A percentile compares a stretch with the other conserved stretches of the same genome.
Evolutionary conservation across 192 early-diverging fungal genomes (phyloP).

Genomic region (Chytriomyces confervae): DNA sequence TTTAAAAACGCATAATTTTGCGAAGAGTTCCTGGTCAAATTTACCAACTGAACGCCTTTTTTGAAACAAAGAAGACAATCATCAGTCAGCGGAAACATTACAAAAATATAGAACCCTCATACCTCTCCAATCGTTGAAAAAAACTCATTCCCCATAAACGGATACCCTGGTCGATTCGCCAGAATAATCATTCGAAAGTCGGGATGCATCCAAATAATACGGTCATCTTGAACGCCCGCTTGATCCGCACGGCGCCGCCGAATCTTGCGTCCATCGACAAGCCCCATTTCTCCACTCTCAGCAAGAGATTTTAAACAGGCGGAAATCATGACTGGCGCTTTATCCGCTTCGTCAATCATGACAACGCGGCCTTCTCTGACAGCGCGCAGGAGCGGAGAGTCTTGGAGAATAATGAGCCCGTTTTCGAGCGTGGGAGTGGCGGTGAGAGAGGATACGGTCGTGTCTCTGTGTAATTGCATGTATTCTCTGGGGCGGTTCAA

Average conservation of each 20-base stretch:
- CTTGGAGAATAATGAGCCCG: slow-evolving; percentile 72
- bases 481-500: slow-evolving; percentile 75
- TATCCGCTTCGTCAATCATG: slow-evolving; percentile 84
- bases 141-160: slow-evolving; percentile 82
- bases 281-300: slow-evolving; percentile 80
- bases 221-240: slow-evolving; percentile 6
- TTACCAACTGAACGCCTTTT: slow-evolving; percentile 58
- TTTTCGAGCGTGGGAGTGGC: slow-evolving; percentile 73
- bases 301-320: slow-evolving; percentile 74
- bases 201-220: slow-evolving; percentile 41
- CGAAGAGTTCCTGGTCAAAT: no score
- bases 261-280: slow-evolving; percentile 78
- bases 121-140: slow-evolving; percentile 75
- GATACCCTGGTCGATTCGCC: slow-evolving; percentile 79
- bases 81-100: no score
- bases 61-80: no score
- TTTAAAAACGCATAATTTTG: not conserved
- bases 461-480: slow-evolving; percentile 81
- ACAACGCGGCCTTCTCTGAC: slow-evolving; percentile 68
- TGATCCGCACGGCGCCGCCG: slow-evolving; percentile 13
- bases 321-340: slow-evolving; percentile 80
- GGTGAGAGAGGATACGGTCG: slow-evolving; percentile 78
- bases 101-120: no score
- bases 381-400: slow-evolving; percentile 69
- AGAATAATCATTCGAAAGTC: slow-evolving; percentile 82